Base-by-base conservation (phyloP, 2,329 filamentous ascomycete genomes). In the Fonsecaea erecta region DNA sequence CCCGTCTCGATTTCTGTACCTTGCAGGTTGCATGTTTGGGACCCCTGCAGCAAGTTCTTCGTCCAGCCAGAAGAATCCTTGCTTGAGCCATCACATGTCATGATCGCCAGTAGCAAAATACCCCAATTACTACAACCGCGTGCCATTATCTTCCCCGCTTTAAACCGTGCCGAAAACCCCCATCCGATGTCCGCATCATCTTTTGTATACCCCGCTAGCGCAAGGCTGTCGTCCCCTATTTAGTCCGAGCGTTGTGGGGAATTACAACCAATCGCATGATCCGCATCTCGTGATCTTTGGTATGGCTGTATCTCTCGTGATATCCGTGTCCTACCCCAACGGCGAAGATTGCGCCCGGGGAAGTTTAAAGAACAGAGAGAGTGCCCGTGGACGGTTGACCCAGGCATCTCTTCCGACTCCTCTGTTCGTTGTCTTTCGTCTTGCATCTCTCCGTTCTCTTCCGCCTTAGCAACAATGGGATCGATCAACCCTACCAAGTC, bases 401-500 rank as follows among this genome's bases (percentile, higher is more conserved):
- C 21, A 3, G 18, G 3, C 21, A 48, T 24, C 7, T n/a, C 18
- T 48, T 16, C 12, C 11, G 21, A 48, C 18, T 48, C 24, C 3
- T 24, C 43, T 12, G 11, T 24, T 6, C 16, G 5, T 11, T 48
- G 9, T 48, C 5, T 48, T 48, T 14, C 21, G 43, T 48, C 43
- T 24, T 12, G 43, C n/a, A 1, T 9, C 43, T 48, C 18, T 48
- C 12, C 43, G 11, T 12, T 12, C 4, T 24, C 43, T 48, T 1
- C 1, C 12, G n/a, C 24, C 21, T 24, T 2, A 48, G 18, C 18
- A 48, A 48, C n/a, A 48, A 48, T 48, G 43, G 43, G 43, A 9
- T 48, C 43, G 7, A 48, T 48, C 3, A 48, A 48, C 75, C 1
- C 18, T 48, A 24, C 43, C 18, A 48, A 48, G 21, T 48, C 18